Conservation (phyloP, 371 early-diverging fungal genomes). For the Dentiscutata heterogama region DNA sequence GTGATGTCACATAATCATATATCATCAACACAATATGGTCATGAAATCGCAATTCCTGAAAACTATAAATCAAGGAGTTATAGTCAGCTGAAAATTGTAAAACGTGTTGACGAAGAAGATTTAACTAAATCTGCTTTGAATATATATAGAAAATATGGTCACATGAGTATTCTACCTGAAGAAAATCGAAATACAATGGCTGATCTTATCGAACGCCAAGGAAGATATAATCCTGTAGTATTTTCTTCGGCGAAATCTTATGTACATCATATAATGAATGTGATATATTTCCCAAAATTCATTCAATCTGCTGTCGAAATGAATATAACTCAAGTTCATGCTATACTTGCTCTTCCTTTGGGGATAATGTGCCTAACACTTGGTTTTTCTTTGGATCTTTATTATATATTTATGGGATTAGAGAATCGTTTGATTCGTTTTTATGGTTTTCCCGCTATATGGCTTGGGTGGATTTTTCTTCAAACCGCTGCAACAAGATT, state of each 20-base stretch:
- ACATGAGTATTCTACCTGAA: conserved; percentile 37
- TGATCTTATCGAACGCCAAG: conserved; percentile 43
- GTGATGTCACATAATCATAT: background rate
- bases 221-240: conserved; percentile 43
- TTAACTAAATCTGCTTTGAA: conserved; percentile 33
- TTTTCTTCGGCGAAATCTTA: conserved; percentile 43
- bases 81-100: background rate
- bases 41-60: conserved; percentile 13
- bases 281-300: conserved; percentile 45
- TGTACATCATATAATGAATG: conserved; percentile 45
- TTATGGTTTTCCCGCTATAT: conserved; percentile 37
- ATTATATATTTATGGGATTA: conserved; percentile 34
- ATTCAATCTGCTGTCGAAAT: conserved; percentile 38
- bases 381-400: conserved; percentile 39
- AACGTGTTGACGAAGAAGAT: conserved; percentile 28
- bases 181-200: conserved; percentile 39
- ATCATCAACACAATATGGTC: background rate
- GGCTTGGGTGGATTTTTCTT: conserved; percentile 41
- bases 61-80: background rate
- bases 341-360: conserved; percentile 37
- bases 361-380: conserved; percentile 27
- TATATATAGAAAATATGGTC: conserved; percentile 38
- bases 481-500: conserved; percentile 44
- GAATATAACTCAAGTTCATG: conserved; percentile 29
- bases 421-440: conserved; percentile 33